These are phyloP conservation scores for Suillus subaureus DNA, from an alignment of 768 basidiomycete genomes.

Conservation along the genomic window DNA sequence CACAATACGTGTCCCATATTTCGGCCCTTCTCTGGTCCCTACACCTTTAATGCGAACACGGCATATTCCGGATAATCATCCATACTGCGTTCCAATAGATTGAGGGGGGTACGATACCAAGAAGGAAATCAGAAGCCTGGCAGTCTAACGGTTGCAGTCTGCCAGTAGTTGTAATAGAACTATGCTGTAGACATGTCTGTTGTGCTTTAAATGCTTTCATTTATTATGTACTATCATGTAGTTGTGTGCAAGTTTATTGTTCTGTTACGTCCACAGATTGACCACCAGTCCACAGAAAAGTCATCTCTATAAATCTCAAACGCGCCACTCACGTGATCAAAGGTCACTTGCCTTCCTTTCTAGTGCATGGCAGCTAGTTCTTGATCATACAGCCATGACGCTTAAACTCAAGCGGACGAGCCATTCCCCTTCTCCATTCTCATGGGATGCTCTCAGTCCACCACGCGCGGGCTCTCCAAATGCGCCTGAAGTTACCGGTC, in stretches of 20 bases:
- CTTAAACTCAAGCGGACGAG: slow-evolving; percentile 45
- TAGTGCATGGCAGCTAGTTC: neutral
- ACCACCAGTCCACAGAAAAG: neutral
- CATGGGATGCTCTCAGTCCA: slow-evolving; percentile 53
- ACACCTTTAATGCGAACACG: neutral
- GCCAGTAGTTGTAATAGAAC: slow-evolving; percentile 1
- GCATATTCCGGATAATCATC: neutral
- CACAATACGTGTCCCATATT: neutral
- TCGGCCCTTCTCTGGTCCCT: neutral
- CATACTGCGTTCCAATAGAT: neutral
- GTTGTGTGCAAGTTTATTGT: neutral
- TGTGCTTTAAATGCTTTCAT: neutral
- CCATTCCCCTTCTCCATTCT: slow-evolving; percentile 57
- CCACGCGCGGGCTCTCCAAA: slow-evolving; percentile 35
- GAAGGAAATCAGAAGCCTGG: neutral
- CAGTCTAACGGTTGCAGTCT: no score
- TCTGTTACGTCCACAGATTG: neutral
- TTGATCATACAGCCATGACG: slow-evolving; percentile 33
- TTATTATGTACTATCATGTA: slow-evolving; percentile 4
- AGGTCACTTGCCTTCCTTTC: slow-evolving; percentile 1
- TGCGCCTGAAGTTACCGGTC: slow-evolving; percentile 40
- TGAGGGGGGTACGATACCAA: slow-evolving; percentile 6
- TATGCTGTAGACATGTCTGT: neutral
- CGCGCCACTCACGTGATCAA: neutral
- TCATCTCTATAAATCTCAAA: neutral